Evolutionary conservation across 352 stramenopile genomes (phyloP), one percentile per base, ranked within the genome.

Genomic region (Phytophthora agathidicida): DNA sequence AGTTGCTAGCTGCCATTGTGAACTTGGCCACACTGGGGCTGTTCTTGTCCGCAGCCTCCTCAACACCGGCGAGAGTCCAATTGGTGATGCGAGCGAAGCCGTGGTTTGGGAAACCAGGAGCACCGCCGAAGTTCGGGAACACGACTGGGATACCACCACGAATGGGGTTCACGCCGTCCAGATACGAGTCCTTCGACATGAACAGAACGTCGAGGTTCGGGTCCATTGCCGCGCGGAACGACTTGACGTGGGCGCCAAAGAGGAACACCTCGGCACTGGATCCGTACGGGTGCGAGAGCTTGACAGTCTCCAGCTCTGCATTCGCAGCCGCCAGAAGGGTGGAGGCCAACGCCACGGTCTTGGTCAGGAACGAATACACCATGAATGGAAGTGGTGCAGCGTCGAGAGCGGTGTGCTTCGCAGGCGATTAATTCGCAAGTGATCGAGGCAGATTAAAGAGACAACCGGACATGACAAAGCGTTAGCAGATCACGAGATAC

Each of bases 71-170:
- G 16, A 78, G 20, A 2, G 61, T 62, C 72, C 72, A 81, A n/a
- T 71, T 68, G 27, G 45, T 74, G 31, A 67, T 83, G 23, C 91
- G 79, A 19, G 90, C 78, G 70, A 97, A 97, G 16, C 91, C 93
- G 69, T 97, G 91, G 42, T 88, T 82, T 1, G 83, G 81, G 45
- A 91, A 85, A 37, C 54, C 68, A 2, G 47, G 35, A 0, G 66
- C 63, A 14, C 37, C 53, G 24, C 86, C 89, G 70, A 98, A 97
- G 60, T 96, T 83, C 19, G 92, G 92, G 68, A 98, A 98, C 11
- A 96, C 86, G 2, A 98, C 45, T 1, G 92, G 92, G 24, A 97
- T 94, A 10, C 91, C 91, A 30, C 93, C 91, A 10, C 90, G 75
- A 47, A 97, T 91, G 14, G 93, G 75, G 58, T 95, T 97, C 24